Conservation (phyloP, 768 basidiomycete genomes). For the Amanita inopinata region DNA sequence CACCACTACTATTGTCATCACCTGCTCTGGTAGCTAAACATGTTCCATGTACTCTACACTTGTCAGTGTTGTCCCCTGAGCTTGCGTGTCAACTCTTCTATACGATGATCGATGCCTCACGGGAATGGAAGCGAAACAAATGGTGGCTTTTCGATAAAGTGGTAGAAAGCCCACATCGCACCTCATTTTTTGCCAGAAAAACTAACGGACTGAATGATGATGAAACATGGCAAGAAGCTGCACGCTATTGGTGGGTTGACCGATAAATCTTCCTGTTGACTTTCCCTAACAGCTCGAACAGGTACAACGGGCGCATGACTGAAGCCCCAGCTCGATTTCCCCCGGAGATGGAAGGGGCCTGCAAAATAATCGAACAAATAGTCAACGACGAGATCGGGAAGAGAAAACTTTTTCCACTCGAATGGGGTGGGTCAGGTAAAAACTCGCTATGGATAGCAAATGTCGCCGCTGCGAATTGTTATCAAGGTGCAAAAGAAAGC, state of each 20-base stretch:
- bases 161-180: constrained; percentile 80
- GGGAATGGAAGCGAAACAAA: constrained; percentile 59
- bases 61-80: constrained; percentile 58
- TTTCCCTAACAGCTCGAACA: constrained; percentile 18
- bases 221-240: constrained; percentile 58
- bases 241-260: constrained; percentile 55
- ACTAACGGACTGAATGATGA: constrained; percentile 33
- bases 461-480: constrained; percentile 80
- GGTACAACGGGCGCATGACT: constrained; percentile 72
- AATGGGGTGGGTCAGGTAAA: constrained; percentile 40
- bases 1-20: constrained; percentile 55
- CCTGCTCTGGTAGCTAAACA: constrained; percentile 57
- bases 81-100: constrained; percentile 72
- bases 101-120: constrained; percentile 53
- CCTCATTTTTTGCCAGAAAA: constrained; percentile 62
- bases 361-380: constrained; percentile 52
- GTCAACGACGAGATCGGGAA: constrained; percentile 65
- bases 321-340: constrained; percentile 50
- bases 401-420: constrained; percentile 50
- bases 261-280: neutral
- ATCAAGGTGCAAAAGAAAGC: constrained; percentile 71
- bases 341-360: constrained; percentile 70
- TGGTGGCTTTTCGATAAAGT: constrained; percentile 82
- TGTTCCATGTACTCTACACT: constrained; percentile 69
- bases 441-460: constrained; percentile 59